Evolutionary conservation across 2,329 filamentous ascomycete species (phyloP).

Genomic region (Ustilaginoidea virens): DNA sequence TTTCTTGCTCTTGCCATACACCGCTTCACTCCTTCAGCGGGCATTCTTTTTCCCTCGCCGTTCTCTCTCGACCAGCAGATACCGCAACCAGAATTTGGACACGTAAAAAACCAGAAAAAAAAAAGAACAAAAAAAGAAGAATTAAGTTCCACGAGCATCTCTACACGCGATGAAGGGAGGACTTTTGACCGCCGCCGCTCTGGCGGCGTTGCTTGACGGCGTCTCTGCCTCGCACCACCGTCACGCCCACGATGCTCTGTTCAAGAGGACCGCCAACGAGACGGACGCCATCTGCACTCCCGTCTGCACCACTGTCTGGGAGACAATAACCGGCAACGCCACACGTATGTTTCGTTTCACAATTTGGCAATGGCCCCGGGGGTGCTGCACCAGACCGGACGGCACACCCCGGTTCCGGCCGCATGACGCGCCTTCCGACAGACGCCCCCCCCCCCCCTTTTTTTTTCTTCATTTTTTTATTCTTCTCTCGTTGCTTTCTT

Average conservation of each 20-base stretch:
- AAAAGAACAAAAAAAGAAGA: no score
- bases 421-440: no score
- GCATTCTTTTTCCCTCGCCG: constrained; percentile 43
- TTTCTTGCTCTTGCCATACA: constrained; percentile 28
- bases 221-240: constrained; percentile 45
- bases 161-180: constrained; percentile 57
- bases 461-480: no score
- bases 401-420: no score
- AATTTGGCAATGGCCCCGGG: no score
- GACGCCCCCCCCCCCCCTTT: no score
- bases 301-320: constrained; percentile 60
- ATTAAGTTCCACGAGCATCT: no score
- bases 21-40: constrained; percentile 86
- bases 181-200: constrained; percentile 50
- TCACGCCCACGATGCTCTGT: constrained; percentile 46
- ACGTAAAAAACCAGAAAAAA: no score
- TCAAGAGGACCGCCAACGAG: constrained; percentile 32
- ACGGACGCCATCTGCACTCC: constrained; percentile 33
- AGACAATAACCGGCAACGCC: constrained; percentile 51
- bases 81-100: no score
- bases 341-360: constrained; percentile 36
- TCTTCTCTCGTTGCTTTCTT: no score
- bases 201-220: constrained; percentile 40
- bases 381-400: no score
- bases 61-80: no score